These are phyloP conservation scores for Neopestalotiopsis rosae DNA, from an alignment of 2,329 filamentous ascomycete genomes.

Conservation along the genomic window DNA sequence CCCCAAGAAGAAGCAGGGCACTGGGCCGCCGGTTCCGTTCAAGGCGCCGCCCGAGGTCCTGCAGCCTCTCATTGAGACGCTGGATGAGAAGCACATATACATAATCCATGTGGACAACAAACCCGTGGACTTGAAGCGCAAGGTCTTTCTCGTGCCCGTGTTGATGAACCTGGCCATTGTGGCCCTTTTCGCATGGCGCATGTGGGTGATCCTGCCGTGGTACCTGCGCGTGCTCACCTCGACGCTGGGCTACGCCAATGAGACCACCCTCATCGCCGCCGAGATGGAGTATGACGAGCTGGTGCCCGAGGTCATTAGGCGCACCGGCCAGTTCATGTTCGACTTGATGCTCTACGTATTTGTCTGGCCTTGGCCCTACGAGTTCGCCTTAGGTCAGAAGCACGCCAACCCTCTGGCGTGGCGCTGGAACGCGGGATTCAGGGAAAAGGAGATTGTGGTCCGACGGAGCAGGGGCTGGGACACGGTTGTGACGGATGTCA, in stretches of 20 bases:
- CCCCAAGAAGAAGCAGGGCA: slow-evolving; percentile 32
- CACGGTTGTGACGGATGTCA: slow-evolving; percentile 59
- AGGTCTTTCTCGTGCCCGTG: slow-evolving; percentile 82
- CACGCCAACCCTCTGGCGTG: slow-evolving; percentile 71
- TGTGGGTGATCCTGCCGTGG: slow-evolving; percentile 71
- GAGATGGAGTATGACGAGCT: slow-evolving; percentile 60
- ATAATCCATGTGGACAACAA: slow-evolving; percentile 82
- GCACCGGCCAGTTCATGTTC: slow-evolving; percentile 70
- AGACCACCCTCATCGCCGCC: slow-evolving; percentile 67
- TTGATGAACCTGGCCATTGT: slow-evolving; percentile 75
- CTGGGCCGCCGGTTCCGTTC: slow-evolving; percentile 68
- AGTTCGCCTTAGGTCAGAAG: slow-evolving; percentile 68
- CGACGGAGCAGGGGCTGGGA: slow-evolving; percentile 79
- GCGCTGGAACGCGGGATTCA: slow-evolving; percentile 78
- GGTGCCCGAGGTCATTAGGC: slow-evolving; percentile 58
- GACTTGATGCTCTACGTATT: slow-evolving; percentile 75
- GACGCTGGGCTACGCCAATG: slow-evolving; percentile 68
- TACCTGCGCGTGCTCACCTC: slow-evolving; percentile 73
- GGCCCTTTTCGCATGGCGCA: slow-evolving; percentile 69
- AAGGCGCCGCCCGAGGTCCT: slow-evolving; percentile 67
- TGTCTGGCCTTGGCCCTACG: slow-evolving; percentile 75
- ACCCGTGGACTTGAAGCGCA: slow-evolving; percentile 73
- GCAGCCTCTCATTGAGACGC: slow-evolving; percentile 67
- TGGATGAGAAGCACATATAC: slow-evolving; percentile 77
- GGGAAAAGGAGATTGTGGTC: slow-evolving; percentile 80